Percentiles rank a stretch among this genome's conserved stretches.
Conservation (phyloP, 169 alveolate genomes). For the Besnoitia besnoiti region DNA sequence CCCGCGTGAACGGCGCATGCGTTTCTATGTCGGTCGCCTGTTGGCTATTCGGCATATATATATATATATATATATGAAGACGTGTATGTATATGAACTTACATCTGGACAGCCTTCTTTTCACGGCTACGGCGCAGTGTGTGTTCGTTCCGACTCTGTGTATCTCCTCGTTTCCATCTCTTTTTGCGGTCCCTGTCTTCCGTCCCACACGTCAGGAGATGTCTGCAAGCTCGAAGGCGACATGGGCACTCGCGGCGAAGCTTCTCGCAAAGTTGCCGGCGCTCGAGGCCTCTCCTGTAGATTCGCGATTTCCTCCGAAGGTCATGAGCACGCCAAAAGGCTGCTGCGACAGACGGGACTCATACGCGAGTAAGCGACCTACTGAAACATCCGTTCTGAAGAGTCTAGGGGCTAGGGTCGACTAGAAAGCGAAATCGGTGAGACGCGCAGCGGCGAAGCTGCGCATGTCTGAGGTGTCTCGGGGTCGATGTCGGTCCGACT, state of each 20-base stretch:
- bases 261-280: neutral
- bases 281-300: neutral
- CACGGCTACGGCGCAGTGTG: too few species aligned
- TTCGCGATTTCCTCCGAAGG: neutral
- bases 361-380: neutral
- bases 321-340: neutral
- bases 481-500: too few species aligned
- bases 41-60: neutral
- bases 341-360: neutral
- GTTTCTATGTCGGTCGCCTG: too few species aligned
- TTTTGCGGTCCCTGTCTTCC: neutral
- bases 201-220: neutral
- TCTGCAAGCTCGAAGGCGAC: neutral
- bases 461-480: too few species aligned
- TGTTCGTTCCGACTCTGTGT: neutral
- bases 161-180: neutral
- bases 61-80: too few species aligned
- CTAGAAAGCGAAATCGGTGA: too few species aligned
- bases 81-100: neutral
- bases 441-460: too few species aligned
- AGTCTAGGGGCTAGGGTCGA: too few species aligned
- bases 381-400: too few species aligned
- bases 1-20: too few species aligned
- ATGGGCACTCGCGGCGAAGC: conserved; percentile 23
- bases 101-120: too few species aligned